Conservation (phyloP, 2,329 filamentous ascomycete species). For the Aspergillus clavatus region DNA sequence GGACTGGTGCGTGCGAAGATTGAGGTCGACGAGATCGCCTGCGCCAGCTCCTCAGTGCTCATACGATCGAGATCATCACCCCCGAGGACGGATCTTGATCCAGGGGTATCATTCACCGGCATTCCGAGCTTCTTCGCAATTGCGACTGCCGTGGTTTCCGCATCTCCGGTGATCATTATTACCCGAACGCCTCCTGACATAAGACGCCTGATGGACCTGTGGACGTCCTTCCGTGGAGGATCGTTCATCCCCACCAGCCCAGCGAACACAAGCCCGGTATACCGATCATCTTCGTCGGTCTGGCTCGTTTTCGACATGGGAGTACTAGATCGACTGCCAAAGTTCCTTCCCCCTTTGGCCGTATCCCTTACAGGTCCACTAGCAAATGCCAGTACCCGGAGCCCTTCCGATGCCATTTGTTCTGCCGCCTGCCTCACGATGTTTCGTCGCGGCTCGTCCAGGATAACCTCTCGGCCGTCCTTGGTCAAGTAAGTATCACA, state of each 20-base stretch:
- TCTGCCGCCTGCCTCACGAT: conserved; percentile 77
- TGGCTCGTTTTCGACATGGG: conserved; percentile 31
- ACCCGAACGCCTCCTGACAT: conserved; percentile 95
- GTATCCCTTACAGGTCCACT: conserved; percentile 64
- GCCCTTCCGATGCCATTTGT: conserved; percentile 78
- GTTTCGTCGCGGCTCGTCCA: conserved; percentile 70
- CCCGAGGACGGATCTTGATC: conserved; percentile 63
- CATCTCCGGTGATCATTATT: conserved; percentile 98
- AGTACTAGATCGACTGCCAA: conserved; percentile 52
- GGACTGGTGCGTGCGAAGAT: conserved; percentile 96
- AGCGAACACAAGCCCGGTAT: conserved; percentile 79
- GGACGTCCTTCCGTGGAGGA: conserved; percentile 84
- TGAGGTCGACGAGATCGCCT: conserved; percentile 80
- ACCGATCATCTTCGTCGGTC: conserved; percentile 63
- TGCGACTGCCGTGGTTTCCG: conserved; percentile 87
- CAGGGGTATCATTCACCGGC: conserved; percentile 60
- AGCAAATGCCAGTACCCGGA: conserved; percentile 88
- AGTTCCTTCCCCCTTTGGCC: conserved; percentile 39
- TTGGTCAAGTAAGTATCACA: conserved; percentile 88
- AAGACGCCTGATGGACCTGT: conserved; percentile 78
- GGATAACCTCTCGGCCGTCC: conserved; percentile 77
- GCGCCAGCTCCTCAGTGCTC: conserved; percentile 76
- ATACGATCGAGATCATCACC: conserved; percentile 93
- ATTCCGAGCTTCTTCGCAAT: conserved; percentile 96
- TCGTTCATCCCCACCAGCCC: conserved; percentile 97